Evolutionary conservation across 208 protist genomes (phyloP).

Genomic region (Acanthamoeba triangularis): DNA sequence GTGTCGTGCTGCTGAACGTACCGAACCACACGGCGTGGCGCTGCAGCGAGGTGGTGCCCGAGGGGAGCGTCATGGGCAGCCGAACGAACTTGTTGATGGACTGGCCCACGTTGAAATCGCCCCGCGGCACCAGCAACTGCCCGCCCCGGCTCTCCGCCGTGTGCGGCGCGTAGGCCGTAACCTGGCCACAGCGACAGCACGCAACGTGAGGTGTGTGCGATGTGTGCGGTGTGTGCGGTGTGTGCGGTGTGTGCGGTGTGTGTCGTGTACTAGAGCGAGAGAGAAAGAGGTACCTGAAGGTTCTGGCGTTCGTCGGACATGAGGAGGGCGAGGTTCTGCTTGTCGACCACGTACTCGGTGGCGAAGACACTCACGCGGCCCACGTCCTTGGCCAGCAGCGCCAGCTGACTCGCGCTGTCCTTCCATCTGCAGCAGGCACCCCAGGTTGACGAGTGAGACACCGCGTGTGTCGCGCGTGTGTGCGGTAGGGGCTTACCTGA

Average conservation of each 20-base stretch:
- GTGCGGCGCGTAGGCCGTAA: slow-evolving; percentile 67
- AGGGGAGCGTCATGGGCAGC: not conserved
- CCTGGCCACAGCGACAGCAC: not conserved
- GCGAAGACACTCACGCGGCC: slow-evolving; percentile 65
- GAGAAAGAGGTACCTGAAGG: not conserved
- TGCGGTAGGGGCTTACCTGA: not conserved
- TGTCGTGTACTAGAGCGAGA: too few relatives aligned
- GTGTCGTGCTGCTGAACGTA: not conserved
- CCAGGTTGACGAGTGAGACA: too few relatives aligned
- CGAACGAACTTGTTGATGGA: slow-evolving; percentile 66
- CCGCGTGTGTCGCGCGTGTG: not conserved
- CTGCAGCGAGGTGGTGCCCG: slow-evolving; percentile 14
- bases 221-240: too few relatives aligned
- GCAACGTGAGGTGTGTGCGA: not conserved
- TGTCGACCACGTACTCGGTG: slow-evolving; percentile 75
- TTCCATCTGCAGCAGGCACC: not conserved
- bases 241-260: not conserved
- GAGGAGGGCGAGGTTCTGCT: slow-evolving; percentile 51
- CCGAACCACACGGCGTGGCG: slow-evolving; percentile 35
- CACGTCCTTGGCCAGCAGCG: slow-evolving; percentile 67
- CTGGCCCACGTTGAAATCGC: slow-evolving; percentile 69
- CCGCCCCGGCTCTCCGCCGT: slow-evolving; percentile 69
- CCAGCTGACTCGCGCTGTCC: slow-evolving; percentile 39
- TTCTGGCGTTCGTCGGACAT: slow-evolving; percentile 67
- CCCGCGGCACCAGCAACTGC: slow-evolving; percentile 40